Base-by-base conservation (phyloP, 2,329 filamentous ascomycete genomes). In the Hansfordia pulvinata region DNA sequence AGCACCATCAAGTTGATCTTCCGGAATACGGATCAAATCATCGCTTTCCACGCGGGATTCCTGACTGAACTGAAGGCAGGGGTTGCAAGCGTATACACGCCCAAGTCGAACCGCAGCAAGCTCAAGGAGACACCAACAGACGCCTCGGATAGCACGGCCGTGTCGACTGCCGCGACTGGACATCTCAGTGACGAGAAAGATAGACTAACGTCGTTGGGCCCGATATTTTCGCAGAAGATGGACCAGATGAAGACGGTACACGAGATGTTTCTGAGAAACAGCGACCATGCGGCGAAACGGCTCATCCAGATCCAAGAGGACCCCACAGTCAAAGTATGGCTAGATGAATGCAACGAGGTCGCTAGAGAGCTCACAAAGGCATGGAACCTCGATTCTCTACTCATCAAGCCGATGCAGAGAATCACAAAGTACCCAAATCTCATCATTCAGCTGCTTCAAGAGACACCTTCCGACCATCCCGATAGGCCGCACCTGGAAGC, bases 331-430 rank as follows among this genome's bases (percentile, higher is more conserved):
- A 76, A 56, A 62, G 78, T 93, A 26, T 98, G 90, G 90, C 63
- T 96, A 25, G 78, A 78, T 31, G 88, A 94, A 51, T 98, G 90
- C 53, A 85, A 90, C 43, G 76, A 84, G 40, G 86, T 88, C 43
- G 86, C 88, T 9, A 81, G 84, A 40, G 90, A 94, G 47, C 66
- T 98, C 35, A 98, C 90, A 0, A 74, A 76, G 15, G 88, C 90
- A 1, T 98, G 90, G 90, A 82, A 93, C 50, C 54, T 98, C 33
- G 86, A 94, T 50, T 93, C 90, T 1, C 62, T 98, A n/a, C 68
- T 98, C 12, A 88, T 98, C 46, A 98, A 98, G 52, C 90, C 90
- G 2, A 86, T 93, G 50, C 90, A 98, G 53, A 74, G 90, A 25
- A 77, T 96, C 35, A 76, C 88, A 18, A 94, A 94, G 44, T 98